These are phyloP conservation scores for Metschnikowia matae DNA, from an alignment of 805 yeast species.

Conservation along the genomic window DNA sequence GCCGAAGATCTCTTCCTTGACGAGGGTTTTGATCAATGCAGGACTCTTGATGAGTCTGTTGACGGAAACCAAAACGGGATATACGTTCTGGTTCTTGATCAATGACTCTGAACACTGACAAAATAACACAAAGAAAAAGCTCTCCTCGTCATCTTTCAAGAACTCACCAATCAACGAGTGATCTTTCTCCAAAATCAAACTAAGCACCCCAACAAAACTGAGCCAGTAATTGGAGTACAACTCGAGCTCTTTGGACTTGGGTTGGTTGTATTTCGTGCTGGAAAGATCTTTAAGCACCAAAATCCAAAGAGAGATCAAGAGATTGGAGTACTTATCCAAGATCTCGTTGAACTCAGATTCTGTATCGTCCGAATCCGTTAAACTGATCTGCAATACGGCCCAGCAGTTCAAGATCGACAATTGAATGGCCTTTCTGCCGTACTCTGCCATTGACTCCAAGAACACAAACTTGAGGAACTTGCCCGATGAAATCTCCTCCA, in stretches of 20 bases:
- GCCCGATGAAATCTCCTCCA: conserved; percentile 53
- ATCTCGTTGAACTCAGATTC: conserved; percentile 47
- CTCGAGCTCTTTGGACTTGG: conserved; percentile 39
- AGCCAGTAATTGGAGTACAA: conserved; percentile 66
- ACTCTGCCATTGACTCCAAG: conserved; percentile 43
- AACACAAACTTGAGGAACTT: conserved; percentile 52
- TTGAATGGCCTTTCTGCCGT: conserved; percentile 49
- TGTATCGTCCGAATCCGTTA: conserved; percentile 21
- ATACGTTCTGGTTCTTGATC: conserved; percentile 44
- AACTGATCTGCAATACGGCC: conserved; percentile 53
- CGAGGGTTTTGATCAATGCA: conserved; percentile 54
- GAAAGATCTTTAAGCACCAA: conserved; percentile 71
- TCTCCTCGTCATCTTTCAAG: conserved; percentile 53
- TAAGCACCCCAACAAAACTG: conserved; percentile 70
- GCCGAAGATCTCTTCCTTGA: conserved; percentile 62
- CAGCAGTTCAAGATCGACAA: conserved; percentile 65
- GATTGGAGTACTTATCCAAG: conserved; percentile 51
- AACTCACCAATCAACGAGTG: conserved; percentile 41
- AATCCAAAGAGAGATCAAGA: conserved; percentile 77
- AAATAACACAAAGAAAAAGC: conserved; percentile 73
- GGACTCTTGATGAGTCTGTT: conserved; percentile 52
- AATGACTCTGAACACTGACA: conserved; percentile 81
- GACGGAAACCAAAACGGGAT: conserved; percentile 46
- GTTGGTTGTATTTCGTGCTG: conserved; percentile 50
- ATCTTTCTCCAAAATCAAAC: conserved; percentile 55